Base-by-base conservation (phyloP, 768 basidiomycete genomes). In the Inosperma sp. region DNA sequence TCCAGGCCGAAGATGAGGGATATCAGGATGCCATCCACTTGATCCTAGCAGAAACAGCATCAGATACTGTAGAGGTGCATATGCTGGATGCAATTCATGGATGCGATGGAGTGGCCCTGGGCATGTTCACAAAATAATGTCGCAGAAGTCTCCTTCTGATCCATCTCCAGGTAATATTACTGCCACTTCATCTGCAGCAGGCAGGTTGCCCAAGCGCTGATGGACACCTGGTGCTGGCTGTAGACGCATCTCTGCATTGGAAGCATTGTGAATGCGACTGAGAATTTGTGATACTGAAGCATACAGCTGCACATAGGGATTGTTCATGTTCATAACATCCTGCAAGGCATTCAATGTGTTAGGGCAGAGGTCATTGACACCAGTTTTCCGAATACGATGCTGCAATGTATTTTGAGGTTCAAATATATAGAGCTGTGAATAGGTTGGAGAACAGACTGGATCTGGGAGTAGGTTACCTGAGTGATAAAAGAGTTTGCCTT, bases 121-220 rank as follows among this genome's bases (percentile, higher is more conserved):
- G 0, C 41, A 17, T 8, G 10, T 23, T 4, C 42, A 21, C 1
- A 58, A 23, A 21, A 58, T 36, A 22, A 58, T 49, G 34, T 58
- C 57, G 5, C 54, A 39, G 19, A n/a, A 23, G 25, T 22, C 35
- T 7, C 13, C 42, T 12, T 41, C 13, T 3, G 14, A 14, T n/a
- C 36, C 16, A 31, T 31, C 23, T 36, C 26, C 41, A 29, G 50
- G 51, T 7, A 56, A n/a, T 21, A 56, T 41, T 6, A 53, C 47
- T 14, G 40, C 51, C 5, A 56, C 51, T 17, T 56, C 55, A 26
- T 56, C 51, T 23, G 51, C 51, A 7, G 55, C 49, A 10, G 54
- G 50, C 1, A 41, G 30, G 54, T 79, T 78, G 47, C 30, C 30
- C 16, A 16, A 43, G 1, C 16, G 26, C 12, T 17, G 27, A 12